Evolutionary conservation across 495 filamentous ascomycete genomes (phyloP).

Genomic region (Talaromyces proteolyticus): DNA sequence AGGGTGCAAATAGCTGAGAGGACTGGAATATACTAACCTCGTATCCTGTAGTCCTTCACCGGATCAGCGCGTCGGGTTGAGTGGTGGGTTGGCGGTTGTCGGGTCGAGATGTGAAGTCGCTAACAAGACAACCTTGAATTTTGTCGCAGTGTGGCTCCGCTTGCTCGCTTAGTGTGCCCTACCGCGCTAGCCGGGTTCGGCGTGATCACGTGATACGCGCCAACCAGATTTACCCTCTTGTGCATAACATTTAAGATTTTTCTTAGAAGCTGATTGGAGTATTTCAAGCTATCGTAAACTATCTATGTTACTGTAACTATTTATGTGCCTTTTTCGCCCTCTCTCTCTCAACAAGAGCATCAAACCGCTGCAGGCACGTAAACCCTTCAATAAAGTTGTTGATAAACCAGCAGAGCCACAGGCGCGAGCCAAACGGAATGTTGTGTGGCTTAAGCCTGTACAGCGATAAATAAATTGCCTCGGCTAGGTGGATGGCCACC

Average conservation of each 20-base stretch:
- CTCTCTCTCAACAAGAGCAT: slow-evolving; percentile 45
- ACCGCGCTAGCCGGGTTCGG: slow-evolving; percentile 14
- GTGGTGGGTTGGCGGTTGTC: slow-evolving; percentile 40
- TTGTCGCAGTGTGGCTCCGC: slow-evolving; percentile 41
- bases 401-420: slow-evolving; percentile 60
- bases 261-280: no score
- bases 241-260: no score
- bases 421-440: slow-evolving; percentile 38
- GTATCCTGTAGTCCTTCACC: slow-evolving; percentile 40
- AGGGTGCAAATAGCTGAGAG: neutral
- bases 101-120: slow-evolving; percentile 27
- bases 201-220: slow-evolving; percentile 5
- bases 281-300: no score
- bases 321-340: slow-evolving; percentile 37
- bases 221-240: no score
- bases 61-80: slow-evolving; percentile 36
- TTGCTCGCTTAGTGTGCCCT: slow-evolving; percentile 10
- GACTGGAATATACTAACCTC: neutral
- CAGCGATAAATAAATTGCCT: slow-evolving; percentile 43
- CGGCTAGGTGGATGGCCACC: slow-evolving; percentile 45
- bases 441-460: slow-evolving; percentile 48
- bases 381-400: slow-evolving; percentile 56
- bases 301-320: slow-evolving; percentile 11
- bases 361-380: slow-evolving; percentile 47
- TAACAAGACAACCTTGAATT: slow-evolving; percentile 40